Percentiles rank a stretch among this genome's conserved stretches.
These are phyloP conservation scores for Urostyla sp. DNA, from an alignment of 73 alveolate species.

Conservation along the genomic window DNA sequence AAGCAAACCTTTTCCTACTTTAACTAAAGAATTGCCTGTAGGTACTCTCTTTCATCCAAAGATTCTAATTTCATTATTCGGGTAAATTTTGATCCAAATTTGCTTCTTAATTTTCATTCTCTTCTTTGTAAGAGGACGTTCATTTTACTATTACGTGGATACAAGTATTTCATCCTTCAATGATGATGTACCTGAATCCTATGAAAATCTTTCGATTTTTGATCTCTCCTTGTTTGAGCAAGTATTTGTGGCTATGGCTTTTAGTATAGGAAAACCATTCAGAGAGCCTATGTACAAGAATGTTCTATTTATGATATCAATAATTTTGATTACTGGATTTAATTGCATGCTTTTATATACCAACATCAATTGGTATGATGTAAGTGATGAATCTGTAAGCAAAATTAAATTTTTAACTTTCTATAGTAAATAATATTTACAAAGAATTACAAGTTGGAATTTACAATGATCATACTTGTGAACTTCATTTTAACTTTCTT, in stretches of 20 bases:
- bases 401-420: too few species aligned
- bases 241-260: slow-evolving; percentile 80
- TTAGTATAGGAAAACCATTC: slow-evolving; percentile 93
- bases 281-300: slow-evolving; percentile 88
- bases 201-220: slow-evolving; percentile 90
- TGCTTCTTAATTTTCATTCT: too few species aligned
- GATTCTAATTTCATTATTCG: slow-evolving; percentile 75
- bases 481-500: too few species aligned
- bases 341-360: too few species aligned
- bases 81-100: slow-evolving; percentile 46
- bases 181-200: too few species aligned
- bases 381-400: too few species aligned
- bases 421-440: too few species aligned
- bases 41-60: slow-evolving; percentile 87
- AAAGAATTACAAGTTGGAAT: too few species aligned
- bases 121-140: too few species aligned
- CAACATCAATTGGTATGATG: too few species aligned
- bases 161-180: slow-evolving; percentile 72
- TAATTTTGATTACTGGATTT: neutral
- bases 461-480: too few species aligned
- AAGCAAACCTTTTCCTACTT: slow-evolving; percentile 74
- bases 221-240: slow-evolving; percentile 85
- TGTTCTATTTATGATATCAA: slow-evolving; percentile 1
- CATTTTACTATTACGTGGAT: too few species aligned
- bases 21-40: slow-evolving; percentile 84